Base-by-base conservation (phyloP, 805 yeast genomes). In the Kodamaea neixiangensis region DNA sequence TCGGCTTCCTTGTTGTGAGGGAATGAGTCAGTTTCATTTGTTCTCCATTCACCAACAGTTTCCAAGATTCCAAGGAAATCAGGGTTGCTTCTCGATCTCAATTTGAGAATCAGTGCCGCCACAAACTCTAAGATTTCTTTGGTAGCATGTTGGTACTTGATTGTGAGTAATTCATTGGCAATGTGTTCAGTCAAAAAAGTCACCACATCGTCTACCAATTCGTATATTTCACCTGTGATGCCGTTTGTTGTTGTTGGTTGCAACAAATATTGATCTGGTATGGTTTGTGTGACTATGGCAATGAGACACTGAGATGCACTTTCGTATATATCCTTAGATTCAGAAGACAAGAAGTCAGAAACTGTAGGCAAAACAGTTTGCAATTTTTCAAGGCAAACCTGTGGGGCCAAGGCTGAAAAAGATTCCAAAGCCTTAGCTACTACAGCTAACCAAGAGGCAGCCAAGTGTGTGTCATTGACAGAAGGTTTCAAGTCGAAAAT, bases 361-460 rank as follows among this genome's bases (percentile, higher is more conserved):
- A 92, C 80, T 3, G 77, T 70, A 18, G 79, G 70, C 14, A 72
- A 44, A 21, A 71, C 55, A 13, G 71, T 69, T 7, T 90, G 86
- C 6, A 88, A 62, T 56, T 80, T 81, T 25, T 68, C 58, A 31
- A 91, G 64, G 48, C 88, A 83, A 38, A 74, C 69, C 14, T 60
- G 59, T 1, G 75, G 71, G 47, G 70, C 64, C 53, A 73, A 64
- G 22, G 50, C 47, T 21, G 74, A 63, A 58, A 64, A 74, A 46
- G 71, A 61, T 59, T 70, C 75, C 53, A 72, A 79, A 44, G 93
- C 96, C 61, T 90, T 91, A 7, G 97, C 94, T 42, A 93, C 80
- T 17, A 92, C 96, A 1, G 97, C 97, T 39, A 91, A 78, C 99
- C 99, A 94, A 10, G 97, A 81, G 11, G 96, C 97, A 1, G 93